Conservation (phyloP, 495 filamentous ascomycete species). For the Corynascus novoguineensis region DNA sequence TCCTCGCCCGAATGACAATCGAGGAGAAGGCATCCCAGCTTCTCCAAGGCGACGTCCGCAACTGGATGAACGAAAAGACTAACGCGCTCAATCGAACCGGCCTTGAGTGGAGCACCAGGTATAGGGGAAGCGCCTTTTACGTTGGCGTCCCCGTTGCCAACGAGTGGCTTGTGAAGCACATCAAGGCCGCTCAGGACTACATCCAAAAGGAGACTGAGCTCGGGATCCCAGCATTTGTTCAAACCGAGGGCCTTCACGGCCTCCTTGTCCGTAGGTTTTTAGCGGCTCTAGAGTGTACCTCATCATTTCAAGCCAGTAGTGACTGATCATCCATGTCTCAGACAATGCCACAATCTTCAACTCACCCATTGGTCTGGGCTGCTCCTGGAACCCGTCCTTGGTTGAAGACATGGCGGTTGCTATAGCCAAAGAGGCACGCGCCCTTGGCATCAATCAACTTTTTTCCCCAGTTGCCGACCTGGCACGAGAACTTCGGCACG, state of each 20-base stretch:
- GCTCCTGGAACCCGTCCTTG: slow-evolving; percentile 56
- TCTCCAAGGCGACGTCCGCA: slow-evolving; percentile 62
- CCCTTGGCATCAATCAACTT: slow-evolving; percentile 62
- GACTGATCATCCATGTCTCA: background rate
- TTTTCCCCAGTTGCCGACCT: slow-evolving; percentile 64
- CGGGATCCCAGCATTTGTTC: slow-evolving; percentile 63
- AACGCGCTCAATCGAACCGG: slow-evolving; percentile 59
- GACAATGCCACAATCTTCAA: slow-evolving; percentile 72
- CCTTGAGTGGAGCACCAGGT: slow-evolving; percentile 57
- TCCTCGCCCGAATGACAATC: slow-evolving; percentile 63
- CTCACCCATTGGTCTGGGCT: slow-evolving; percentile 63
- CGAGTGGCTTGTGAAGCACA: slow-evolving; percentile 56
- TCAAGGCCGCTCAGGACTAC: slow-evolving; percentile 59
- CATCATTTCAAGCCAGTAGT: too few species aligned
- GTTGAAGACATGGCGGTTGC: slow-evolving; percentile 56
- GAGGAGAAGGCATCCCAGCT: slow-evolving; percentile 65
- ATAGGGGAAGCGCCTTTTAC: slow-evolving; percentile 61
- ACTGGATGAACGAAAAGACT: slow-evolving; percentile 59
- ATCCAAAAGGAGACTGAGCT: slow-evolving; percentile 57
- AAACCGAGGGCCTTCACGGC: slow-evolving; percentile 67
- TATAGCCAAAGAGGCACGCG: slow-evolving; percentile 56
- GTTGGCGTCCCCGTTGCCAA: slow-evolving; percentile 52
- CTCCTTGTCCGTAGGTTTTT: slow-evolving; percentile 39
- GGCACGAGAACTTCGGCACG: slow-evolving; percentile 61
- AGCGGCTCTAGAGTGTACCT: background rate